Evolutionary conservation across 148 eudicot species (phyloP), one percentile per base, ranked within the genome.

Genomic region (Amaranthus palmeri): DNA sequence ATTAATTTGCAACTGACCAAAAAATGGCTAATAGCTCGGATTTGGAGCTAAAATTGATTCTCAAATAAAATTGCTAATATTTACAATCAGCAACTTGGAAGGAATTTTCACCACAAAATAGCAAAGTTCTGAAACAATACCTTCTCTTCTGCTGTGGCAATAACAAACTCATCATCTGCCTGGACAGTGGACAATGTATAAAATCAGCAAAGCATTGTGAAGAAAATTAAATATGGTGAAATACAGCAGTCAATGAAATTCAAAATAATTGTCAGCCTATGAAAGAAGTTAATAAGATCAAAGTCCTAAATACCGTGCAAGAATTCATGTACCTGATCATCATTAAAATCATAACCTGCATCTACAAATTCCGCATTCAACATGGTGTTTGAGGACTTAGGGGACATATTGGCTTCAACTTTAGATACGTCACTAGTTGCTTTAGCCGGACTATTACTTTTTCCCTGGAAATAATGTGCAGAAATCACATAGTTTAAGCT

Each of bases 121-220:
- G 49, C 9, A 50, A 51, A 51, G 73, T 2, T 36, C 41, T 71
- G 57, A 67, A 45, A 71, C 65, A 15, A 66, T 77, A 88, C 96
- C 90, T 80, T 88, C 17, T 89, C 97, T 71, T 91, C 97, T 80
- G 82, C 88, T 41, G 83, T 76, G 57, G 85, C 77, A 71, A 86
- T 75, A 25, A 82, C 81, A 72, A 89, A 95, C 81, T 95, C 99
- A 61, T 77, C 93, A 85, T 95, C 99, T 75, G 79, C 99, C 97
- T 95, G 76, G 12, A 83, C 40, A 72, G 64, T 45, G 79, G 73
- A 83, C 65, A 49, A 77, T 25, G 36, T 25, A 25, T 25, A 25
- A 64, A n/a, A 61, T 67, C 64, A 83, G 63, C 50, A 69, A 65
- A 72, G 67, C 45, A 51, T 42, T 52, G 65, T 63, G 15, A 58